Base-by-base conservation (phyloP, 148 eudicot species). In the Dianthus caryophyllus region DNA sequence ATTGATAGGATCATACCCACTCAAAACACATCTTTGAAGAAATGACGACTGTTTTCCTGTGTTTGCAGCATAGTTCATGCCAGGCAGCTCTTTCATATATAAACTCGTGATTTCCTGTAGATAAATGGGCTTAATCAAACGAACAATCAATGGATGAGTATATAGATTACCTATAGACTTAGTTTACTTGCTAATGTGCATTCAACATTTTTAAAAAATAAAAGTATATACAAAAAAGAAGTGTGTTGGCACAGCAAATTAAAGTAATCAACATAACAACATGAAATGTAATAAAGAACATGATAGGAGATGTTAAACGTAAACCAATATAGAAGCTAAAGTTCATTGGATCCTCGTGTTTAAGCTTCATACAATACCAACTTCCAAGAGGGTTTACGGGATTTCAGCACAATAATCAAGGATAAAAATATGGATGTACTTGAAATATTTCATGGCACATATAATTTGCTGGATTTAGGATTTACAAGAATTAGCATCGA, bases 11-110 rank as follows among this genome's bases (percentile, higher is more conserved):
- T 17, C 52, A 44, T 87, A 88, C 97, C 97, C 90, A 72, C 83
- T 87, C 41, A 85, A 85, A 66, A 92, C 84, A 66, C 97, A 92
- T 88, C 81, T 84, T 82, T 92, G 83, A 64, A 92, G 96, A 79
- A 92, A 92, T 51, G 75, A 73, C 44, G 97, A 87, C 69, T 87
- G 79, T 70, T 92, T 92, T 75, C 97, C 96, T 17, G 97, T 92
- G 74, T 92, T 92, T 14, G 96, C 90, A 60, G 97, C 97, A 83
- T 78, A 88, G 55, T 79, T 92, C 97, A 91, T 91, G 29, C 83
- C 79, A 29, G 97, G 97, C 47, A 88, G 83, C 77, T 91, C 96
- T 78, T 79, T 78, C 66, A 12, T 66, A 80, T 92, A 92, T 14
- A 88, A 50, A 58, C 61, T 70, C 72, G 87, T 27, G 27, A 78